These are phyloP conservation scores for Isoetes engelmannii DNA, from an alignment of 83 land plant species.

Conservation along the genomic window DNA sequence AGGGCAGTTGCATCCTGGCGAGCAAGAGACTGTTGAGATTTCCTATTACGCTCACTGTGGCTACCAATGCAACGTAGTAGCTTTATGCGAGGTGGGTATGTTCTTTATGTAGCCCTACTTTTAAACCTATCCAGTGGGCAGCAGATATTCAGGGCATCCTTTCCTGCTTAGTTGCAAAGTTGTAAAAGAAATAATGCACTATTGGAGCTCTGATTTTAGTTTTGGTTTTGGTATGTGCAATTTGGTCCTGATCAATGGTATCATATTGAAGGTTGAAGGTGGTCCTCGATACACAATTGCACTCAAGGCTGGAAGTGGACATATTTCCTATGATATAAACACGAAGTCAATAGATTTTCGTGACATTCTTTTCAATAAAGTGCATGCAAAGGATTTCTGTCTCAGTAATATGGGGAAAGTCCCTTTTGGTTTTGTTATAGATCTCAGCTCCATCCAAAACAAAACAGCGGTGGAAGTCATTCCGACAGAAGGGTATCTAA, in stretches of 20 bases:
- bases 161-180: no score
- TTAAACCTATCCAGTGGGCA: no score
- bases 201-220: no score
- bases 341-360: conserved; percentile 19
- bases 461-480: conserved; percentile 5
- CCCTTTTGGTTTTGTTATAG: conserved; percentile 21
- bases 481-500: conserved; percentile 20
- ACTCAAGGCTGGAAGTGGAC: conserved; percentile 25
- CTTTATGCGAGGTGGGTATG: conserved; percentile 27
- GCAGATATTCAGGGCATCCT: no score
- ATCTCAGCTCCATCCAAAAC: background rate
- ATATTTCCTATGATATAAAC: conserved; percentile 18
- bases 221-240: no score
- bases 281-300: conserved; percentile 26
- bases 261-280: conserved; percentile 20
- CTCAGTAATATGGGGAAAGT: conserved; percentile 29
- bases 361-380: conserved; percentile 15
- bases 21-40: conserved; percentile 29
- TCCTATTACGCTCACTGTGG: conserved; percentile 29
- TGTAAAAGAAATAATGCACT: no score
- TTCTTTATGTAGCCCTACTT: background rate
- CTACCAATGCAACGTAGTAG: conserved; percentile 19
- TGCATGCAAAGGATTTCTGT: conserved; percentile 4
- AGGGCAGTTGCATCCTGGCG: conserved; percentile 29
- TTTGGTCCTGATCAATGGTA: no score